Evolutionary conservation across 805 yeast genomes (phyloP).

Genomic region (Brettanomyces sp.): DNA sequence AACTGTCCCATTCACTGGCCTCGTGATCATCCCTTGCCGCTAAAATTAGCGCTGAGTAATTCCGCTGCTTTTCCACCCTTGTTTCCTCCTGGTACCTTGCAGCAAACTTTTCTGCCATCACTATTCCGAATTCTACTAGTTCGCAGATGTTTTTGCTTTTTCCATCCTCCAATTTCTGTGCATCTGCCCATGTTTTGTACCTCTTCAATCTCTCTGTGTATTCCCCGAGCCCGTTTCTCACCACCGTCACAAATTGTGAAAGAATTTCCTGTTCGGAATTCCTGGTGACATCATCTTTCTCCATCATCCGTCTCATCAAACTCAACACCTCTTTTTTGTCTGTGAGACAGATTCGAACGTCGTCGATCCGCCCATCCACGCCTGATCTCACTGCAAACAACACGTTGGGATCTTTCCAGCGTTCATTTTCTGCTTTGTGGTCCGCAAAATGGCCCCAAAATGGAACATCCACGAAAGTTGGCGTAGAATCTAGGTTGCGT

Average conservation of each 20-base stretch:
- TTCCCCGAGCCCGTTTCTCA: conserved; percentile 7
- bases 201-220: conserved; percentile 6
- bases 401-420: conserved; percentile 24
- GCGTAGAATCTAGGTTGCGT: conserved; percentile 5
- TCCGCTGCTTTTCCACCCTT: conserved; percentile 1
- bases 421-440: not conserved
- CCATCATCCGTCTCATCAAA: conserved; percentile 7
- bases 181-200: conserved; percentile 9
- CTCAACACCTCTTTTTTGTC: conserved; percentile 13
- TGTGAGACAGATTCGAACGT: conserved; percentile 20
- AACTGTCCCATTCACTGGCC: conserved; percentile 8
- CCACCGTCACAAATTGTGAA: conserved; percentile 6
- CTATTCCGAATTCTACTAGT: conserved; percentile 12
- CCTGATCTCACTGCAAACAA: conserved; percentile 26
- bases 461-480: conserved; percentile 26
- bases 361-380: conserved; percentile 8
- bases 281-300: conserved; percentile 7
- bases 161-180: conserved; percentile 12
- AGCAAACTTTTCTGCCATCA: conserved; percentile 7
- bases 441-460: conserved; percentile 22
- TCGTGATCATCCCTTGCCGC: not conserved
- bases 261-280: conserved; percentile 4
- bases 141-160: conserved; percentile 10
- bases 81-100: conserved; percentile 2
- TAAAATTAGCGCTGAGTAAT: not conserved